Evolutionary conservation across 139 green algal genomes (phyloP).

Genomic region (Edaphochlamys debaryana): DNA sequence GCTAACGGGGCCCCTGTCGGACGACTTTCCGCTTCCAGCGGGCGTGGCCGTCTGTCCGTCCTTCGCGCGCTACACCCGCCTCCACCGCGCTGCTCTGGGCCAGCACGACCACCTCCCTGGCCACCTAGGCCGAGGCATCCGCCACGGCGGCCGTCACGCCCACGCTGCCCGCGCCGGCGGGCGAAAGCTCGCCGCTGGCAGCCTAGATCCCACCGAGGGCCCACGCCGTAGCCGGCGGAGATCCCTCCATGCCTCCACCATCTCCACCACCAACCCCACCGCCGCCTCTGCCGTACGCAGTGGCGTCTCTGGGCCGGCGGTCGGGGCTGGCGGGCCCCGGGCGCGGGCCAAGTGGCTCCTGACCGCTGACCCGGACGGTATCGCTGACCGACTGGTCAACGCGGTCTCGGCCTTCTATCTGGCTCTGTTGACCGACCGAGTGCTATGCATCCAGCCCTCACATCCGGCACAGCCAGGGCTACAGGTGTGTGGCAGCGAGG

Average conservation of each 20-base stretch:
- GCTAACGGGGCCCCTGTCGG: too few species aligned
- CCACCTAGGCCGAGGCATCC: background rate
- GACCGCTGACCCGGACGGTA: background rate
- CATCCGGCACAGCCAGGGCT: background rate
- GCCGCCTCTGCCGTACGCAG: too few species aligned
- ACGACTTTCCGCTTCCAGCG: background rate
- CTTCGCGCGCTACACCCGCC: conserved; percentile 5
- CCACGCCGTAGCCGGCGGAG: too few species aligned
- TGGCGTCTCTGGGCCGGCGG: too few species aligned
- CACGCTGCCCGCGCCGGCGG: too few species aligned
- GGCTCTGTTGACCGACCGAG: conserved; percentile 10
- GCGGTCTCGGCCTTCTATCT: conserved; percentile 28
- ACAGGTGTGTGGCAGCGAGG: background rate
- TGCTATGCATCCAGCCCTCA: conserved; percentile 10
- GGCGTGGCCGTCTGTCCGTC: background rate
- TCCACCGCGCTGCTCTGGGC: conserved; percentile 1
- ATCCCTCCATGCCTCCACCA: too few species aligned
- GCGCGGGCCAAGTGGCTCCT: background rate
- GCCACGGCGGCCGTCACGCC: background rate
- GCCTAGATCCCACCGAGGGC: too few species aligned
- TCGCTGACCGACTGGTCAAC: conserved; percentile 26
- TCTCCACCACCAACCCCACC: too few species aligned
- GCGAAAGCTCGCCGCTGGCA: too few species aligned
- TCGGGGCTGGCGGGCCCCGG: too few species aligned
- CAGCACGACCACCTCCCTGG: background rate